These are phyloP conservation scores for Thelonectria discophora DNA, from an alignment of 2,329 filamentous ascomycete species.

Conservation along the genomic window DNA sequence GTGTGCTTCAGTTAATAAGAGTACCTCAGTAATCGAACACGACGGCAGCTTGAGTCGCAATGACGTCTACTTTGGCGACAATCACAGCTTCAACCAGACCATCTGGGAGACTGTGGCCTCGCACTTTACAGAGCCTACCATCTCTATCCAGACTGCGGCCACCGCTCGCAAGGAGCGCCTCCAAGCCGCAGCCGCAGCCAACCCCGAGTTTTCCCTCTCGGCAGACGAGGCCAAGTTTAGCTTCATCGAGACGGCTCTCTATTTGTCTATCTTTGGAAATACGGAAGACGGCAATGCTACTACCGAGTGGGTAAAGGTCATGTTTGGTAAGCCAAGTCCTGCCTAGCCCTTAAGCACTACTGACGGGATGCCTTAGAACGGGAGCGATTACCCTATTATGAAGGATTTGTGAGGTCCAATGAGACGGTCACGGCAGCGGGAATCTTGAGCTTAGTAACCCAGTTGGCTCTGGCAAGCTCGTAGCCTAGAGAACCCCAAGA, in stretches of 20 bases:
- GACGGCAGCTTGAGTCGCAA: slow-evolving; percentile 37
- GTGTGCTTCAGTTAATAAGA: slow-evolving; percentile 20
- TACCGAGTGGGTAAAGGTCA: slow-evolving; percentile 35
- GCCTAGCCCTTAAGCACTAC: too few relatives aligned
- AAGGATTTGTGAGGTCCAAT: slow-evolving; percentile 34
- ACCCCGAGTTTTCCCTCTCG: slow-evolving; percentile 29
- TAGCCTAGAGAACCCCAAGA: too few relatives aligned
- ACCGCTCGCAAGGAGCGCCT: slow-evolving; percentile 34
- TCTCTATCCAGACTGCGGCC: slow-evolving; percentile 35
- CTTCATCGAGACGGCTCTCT: slow-evolving; percentile 36
- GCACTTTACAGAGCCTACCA: slow-evolving; percentile 34
- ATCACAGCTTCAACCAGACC: slow-evolving; percentile 37
- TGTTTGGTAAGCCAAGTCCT: slow-evolving; percentile 33
- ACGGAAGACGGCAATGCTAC: slow-evolving; percentile 30
- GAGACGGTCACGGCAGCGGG: slow-evolving; percentile 26
- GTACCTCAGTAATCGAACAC: slow-evolving; percentile 33
- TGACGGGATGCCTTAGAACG: slow-evolving; percentile 15
- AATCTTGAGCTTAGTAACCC: slow-evolving; percentile 30
- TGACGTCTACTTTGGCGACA: slow-evolving; percentile 36
- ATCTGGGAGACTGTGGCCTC: slow-evolving; percentile 31
- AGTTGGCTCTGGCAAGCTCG: too few relatives aligned
- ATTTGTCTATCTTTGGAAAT: slow-evolving; percentile 33
- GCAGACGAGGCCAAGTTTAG: slow-evolving; percentile 24
- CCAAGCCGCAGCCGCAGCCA: slow-evolving; percentile 25
- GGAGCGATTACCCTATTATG: slow-evolving; percentile 32